Percentiles rank a stretch among this genome's conserved stretches.
Evolutionary conservation across 1,284 basidiomycete genomes (phyloP).

Genomic region (Cryptococcus neoformans): DNA sequence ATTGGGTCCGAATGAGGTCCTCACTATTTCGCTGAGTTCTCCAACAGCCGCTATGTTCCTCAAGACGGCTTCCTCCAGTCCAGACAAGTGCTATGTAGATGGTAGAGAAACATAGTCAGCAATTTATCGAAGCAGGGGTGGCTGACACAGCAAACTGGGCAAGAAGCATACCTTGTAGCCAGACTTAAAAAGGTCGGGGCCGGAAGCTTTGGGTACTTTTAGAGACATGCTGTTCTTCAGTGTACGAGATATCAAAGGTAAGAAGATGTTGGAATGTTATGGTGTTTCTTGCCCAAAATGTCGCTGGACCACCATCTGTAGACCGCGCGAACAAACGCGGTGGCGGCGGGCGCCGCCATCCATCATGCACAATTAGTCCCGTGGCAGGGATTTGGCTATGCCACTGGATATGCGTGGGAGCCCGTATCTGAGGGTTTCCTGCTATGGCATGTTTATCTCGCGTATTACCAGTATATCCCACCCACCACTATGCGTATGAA

Average conservation of each 20-base stretch:
- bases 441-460: no score
- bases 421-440: no score
- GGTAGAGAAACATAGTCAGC: constrained; percentile 8
- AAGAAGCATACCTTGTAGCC: constrained; percentile 71
- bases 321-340: background rate
- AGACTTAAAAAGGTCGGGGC: constrained; percentile 86
- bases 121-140: background rate
- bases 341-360: no score
- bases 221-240: constrained; percentile 64
- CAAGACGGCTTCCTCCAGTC: constrained; percentile 87
- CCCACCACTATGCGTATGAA: no score
- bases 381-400: no score
- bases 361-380: no score
- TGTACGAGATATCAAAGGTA: background rate
- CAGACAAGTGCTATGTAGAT: constrained; percentile 67
- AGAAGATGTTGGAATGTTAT: constrained; percentile 8
- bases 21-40: constrained; percentile 90
- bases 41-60: constrained; percentile 94
- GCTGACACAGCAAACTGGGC: background rate
- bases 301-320: background rate
- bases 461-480: no score
- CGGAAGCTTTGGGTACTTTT: constrained; percentile 86
- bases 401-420: no score
- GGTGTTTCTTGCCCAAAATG: background rate
- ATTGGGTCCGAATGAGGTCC: constrained; percentile 95